Evolutionary conservation across 495 filamentous ascomycete genomes (phyloP), one percentile per base, ranked within the genome.

Genomic region (Podospora conica): DNA sequence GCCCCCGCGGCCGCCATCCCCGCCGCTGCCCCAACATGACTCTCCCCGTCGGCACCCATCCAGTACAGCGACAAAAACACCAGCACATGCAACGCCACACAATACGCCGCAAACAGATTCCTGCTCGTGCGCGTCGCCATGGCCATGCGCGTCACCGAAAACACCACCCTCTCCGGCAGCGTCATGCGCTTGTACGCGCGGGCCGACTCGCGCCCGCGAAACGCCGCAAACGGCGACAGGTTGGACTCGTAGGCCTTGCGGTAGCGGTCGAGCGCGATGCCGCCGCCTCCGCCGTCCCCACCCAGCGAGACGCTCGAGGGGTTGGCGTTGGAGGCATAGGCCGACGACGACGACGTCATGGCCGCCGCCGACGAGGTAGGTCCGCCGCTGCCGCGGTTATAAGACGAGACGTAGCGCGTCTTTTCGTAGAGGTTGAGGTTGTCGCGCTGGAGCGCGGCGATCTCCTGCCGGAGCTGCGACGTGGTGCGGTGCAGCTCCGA

Each of bases 391-490:
- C 82, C 83, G 59, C 92, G 87, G 72, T 86, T 93, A 81, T 97
- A 98, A 5, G 91, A 91, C 15, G 93, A 96, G 12, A 97, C 87
- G 77, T 98, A 99, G 53, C 95, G 87, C 33, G 95, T 96, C 83
- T 97, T 99, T 75, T 99, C 95, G 75, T 99, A 99, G 3, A 99
- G 86, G 71, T 90, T 89, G 31, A 99, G 84, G 74, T 99, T 99
- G 77, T 99, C 95, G 75, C 92, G 95, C 73, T 98, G 95, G 12
- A 99, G 82, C 11, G 92, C 89, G 53, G 93, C 88, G 68, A 99
- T 86, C 72, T 99, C 95, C 66, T 94, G 91, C 18, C 96, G 88
- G 28, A 98, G 82, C 10, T 92, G 89, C 23, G 94, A 93, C 25
- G 98, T 88, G 0, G 86, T 89, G 53, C 82, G 85, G 73, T 98